These are phyloP conservation scores for Mortierella sp. DNA, from an alignment of 371 early-diverging fungal species.

Conservation along the genomic window DNA sequence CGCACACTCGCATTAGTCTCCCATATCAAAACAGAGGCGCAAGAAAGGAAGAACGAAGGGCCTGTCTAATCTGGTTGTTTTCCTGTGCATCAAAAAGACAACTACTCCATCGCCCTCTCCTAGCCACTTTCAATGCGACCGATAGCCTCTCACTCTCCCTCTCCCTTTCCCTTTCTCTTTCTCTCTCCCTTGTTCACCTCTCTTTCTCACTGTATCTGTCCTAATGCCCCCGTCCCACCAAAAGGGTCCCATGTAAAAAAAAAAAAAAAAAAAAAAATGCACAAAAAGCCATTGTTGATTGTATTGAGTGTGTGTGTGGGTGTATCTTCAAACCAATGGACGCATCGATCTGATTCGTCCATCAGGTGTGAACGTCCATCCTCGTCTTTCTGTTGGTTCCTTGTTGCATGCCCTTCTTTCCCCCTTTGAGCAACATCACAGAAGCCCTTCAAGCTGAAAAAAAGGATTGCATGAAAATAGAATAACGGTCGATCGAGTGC, in stretches of 20 bases:
- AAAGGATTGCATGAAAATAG: background rate
- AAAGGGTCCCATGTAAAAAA: no score
- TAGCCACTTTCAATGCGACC: no score
- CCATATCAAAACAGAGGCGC: background rate
- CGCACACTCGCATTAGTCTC: no score
- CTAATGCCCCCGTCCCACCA: no score
- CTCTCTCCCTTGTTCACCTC: background rate
- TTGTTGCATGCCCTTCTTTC: background rate
- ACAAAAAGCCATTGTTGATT: background rate
- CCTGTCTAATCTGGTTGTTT: background rate
- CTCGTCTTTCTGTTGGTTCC: background rate
- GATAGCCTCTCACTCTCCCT: background rate
- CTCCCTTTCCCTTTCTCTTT: background rate
- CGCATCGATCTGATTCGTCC: conserved; percentile 18
- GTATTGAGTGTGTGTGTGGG: background rate
- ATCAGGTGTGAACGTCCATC: conserved; percentile 7
- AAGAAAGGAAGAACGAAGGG: background rate
- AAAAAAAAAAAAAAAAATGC: no score
- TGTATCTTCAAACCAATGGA: background rate
- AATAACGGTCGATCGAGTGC: background rate
- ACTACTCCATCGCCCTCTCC: background rate
- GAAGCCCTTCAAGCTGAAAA: background rate
- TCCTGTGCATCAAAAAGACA: background rate
- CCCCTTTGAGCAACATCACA: background rate
- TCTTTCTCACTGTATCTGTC: no score